Evolutionary conservation across 2,329 filamentous ascomycete species (phyloP).

Genomic region (Colletotrichum magnum): DNA sequence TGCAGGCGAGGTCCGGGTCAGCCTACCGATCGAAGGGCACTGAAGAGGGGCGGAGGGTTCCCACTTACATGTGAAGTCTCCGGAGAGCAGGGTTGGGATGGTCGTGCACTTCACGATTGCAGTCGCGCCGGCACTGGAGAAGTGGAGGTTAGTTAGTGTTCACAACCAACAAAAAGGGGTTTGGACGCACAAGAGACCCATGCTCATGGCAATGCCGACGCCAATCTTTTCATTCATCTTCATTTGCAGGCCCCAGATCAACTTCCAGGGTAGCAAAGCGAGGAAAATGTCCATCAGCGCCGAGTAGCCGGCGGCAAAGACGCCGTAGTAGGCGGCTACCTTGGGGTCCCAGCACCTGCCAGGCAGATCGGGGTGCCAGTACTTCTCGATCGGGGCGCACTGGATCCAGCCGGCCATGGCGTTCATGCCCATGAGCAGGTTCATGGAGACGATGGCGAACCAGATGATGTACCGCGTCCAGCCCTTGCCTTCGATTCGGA

Average conservation of each 20-base stretch:
- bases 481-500: conserved; percentile 48
- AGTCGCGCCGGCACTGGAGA: conserved; percentile 39
- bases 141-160: background rate
- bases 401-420: conserved; percentile 43
- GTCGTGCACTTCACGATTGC: conserved; percentile 40
- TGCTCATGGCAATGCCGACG: conserved; percentile 39
- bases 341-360: conserved; percentile 39
- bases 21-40: conserved; percentile 42
- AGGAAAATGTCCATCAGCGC: conserved; percentile 37
- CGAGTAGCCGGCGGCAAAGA: conserved; percentile 41
- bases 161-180: background rate
- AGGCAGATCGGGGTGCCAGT: conserved; percentile 20
- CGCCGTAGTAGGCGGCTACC: conserved; percentile 30
- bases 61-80: conserved; percentile 34
- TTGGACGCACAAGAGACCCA: conserved; percentile 38
- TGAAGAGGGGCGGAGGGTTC: too few relatives aligned
- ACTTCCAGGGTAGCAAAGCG: conserved; percentile 33
- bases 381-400: conserved; percentile 35
- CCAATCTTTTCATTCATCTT: conserved; percentile 36
- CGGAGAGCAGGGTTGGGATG: conserved; percentile 31
- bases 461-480: conserved; percentile 48
- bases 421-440: conserved; percentile 44
- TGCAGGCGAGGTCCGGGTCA: conserved; percentile 27
- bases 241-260: conserved; percentile 41
- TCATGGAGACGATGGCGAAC: conserved; percentile 52